Conservation (phyloP, 1,284 basidiomycete species). For the Laetiporus sulphureus region DNA sequence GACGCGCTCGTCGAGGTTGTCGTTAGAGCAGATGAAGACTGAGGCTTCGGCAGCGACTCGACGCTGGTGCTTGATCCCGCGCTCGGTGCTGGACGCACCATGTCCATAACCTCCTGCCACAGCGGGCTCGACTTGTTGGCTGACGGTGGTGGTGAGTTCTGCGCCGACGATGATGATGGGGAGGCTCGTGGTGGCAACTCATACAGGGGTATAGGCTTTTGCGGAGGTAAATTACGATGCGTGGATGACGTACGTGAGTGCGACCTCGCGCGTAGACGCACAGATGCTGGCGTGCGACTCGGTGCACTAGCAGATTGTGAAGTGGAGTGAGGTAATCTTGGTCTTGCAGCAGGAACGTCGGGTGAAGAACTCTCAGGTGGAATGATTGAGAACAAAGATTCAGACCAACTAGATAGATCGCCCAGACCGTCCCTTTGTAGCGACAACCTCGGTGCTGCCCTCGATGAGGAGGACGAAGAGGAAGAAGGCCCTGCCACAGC, state of each 20-base stretch:
- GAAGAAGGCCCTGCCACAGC: constrained; percentile 4
- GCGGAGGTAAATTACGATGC: constrained; percentile 16
- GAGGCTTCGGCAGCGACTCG: constrained; percentile 2
- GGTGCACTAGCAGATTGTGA: no score
- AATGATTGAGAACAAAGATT: constrained; percentile 25
- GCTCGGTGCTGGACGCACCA: constrained; percentile 13
- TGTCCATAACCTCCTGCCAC: constrained; percentile 20
- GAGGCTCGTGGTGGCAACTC: constrained; percentile 10
- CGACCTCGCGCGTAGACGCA: constrained; percentile 9
- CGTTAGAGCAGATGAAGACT: constrained; percentile 5
- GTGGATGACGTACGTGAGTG: constrained; percentile 4
- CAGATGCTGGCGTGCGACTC: no score
- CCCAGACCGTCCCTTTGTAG: constrained; percentile 20
- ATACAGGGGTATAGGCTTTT: constrained; percentile 21
- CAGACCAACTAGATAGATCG: constrained; percentile 25
- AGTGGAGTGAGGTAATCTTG: no score
- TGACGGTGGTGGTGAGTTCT: constrained; percentile 14
- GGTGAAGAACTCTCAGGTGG: no score
- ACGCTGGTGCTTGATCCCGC: constrained; percentile 1
- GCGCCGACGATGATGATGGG: constrained; percentile 5
- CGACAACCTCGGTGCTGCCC: constrained; percentile 22
- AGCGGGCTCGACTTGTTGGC: constrained; percentile 14
- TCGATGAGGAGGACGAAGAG: constrained; percentile 11
- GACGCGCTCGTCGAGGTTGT: constrained; percentile 7
- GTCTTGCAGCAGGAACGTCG: no score